Evolutionary conservation across 805 yeast species (phyloP).

Genomic region (Lipomyces mesembrius): DNA sequence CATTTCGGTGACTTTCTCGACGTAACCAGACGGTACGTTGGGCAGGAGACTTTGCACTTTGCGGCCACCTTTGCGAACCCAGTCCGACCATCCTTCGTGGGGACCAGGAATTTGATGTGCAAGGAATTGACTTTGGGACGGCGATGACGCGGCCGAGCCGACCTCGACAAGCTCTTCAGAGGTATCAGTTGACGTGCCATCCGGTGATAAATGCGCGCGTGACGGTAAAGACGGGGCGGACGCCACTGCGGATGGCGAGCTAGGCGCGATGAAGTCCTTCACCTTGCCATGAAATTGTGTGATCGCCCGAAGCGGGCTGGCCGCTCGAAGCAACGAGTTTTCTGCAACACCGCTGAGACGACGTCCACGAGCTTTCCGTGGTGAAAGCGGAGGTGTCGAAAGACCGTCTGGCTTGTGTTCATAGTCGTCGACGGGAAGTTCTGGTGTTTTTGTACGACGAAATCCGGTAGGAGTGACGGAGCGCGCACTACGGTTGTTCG

Average conservation of each 20-base stretch:
- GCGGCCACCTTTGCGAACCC: conserved; percentile 37
- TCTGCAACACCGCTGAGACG: not conserved
- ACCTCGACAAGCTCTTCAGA: conserved; percentile 32
- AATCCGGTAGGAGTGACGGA: not conserved
- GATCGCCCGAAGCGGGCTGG: conserved; percentile 14
- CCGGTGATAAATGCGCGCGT: not conserved
- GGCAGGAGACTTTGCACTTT: conserved; percentile 34
- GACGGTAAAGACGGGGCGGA: not conserved
- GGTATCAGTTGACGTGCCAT: conserved; percentile 14
- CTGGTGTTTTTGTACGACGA: not conserved
- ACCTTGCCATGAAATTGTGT: conserved; percentile 4
- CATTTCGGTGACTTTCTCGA: conserved; percentile 51
- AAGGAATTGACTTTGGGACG: conserved; percentile 12
- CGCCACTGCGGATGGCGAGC: not conserved
- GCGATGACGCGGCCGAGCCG: conserved; percentile 10
- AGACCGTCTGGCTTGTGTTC: no score
- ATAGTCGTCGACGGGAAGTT: not conserved
- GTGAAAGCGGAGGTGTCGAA: not conserved
- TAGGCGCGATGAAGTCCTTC: conserved; percentile 2
- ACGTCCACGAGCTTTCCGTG: conserved; percentile 10
- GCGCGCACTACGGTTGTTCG: not conserved
- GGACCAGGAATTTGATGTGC: not conserved
- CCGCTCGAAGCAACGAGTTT: conserved; percentile 4
- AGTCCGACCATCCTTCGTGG: conserved; percentile 38
- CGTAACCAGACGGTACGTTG: conserved; percentile 25